These are phyloP conservation scores for Nidularia sp. DNA, from an alignment of 768 basidiomycete species.

Conservation along the genomic window DNA sequence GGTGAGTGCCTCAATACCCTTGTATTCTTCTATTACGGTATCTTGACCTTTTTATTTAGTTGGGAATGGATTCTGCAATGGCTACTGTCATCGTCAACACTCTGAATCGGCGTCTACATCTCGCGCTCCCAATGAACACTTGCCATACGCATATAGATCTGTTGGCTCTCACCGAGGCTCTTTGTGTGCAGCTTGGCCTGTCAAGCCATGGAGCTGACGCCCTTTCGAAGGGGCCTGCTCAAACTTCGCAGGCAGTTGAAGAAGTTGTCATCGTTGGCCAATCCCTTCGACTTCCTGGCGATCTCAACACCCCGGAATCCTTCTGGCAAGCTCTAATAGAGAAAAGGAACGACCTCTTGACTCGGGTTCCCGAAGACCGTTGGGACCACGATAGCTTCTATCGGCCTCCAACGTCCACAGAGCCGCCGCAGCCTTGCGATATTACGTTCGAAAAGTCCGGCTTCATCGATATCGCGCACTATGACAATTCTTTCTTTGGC, in stretches of 20 bases:
- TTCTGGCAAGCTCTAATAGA: slow-evolving; percentile 30
- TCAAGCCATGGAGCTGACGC: too few relatives aligned
- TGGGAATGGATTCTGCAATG: slow-evolving; percentile 31
- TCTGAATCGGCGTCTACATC: slow-evolving; percentile 18
- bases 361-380: slow-evolving; percentile 22
- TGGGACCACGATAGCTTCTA: slow-evolving; percentile 33
- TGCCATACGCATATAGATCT: slow-evolving; percentile 28
- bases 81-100: slow-evolving; percentile 24
- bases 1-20: slow-evolving; percentile 6
- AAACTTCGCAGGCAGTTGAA: slow-evolving; percentile 2
- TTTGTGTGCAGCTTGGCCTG: slow-evolving; percentile 12
- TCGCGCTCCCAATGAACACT: slow-evolving; percentile 24
- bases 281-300: slow-evolving; percentile 28
- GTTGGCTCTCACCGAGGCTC: slow-evolving; percentile 18
- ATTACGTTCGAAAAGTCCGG: slow-evolving; percentile 26
- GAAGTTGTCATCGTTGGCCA: slow-evolving; percentile 32
- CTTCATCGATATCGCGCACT: slow-evolving; percentile 23
- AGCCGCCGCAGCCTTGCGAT: slow-evolving; percentile 19
- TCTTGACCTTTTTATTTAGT: slow-evolving; percentile 9
- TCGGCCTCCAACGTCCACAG: slow-evolving; percentile 15
- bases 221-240: too few relatives aligned
- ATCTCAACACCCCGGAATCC: slow-evolving; percentile 18
- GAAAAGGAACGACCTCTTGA: slow-evolving; percentile 23
- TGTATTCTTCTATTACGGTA: background rate
- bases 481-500: slow-evolving; percentile 30